Conservation (phyloP, 179 eudicot genomes). For the Silene vulgaris region DNA sequence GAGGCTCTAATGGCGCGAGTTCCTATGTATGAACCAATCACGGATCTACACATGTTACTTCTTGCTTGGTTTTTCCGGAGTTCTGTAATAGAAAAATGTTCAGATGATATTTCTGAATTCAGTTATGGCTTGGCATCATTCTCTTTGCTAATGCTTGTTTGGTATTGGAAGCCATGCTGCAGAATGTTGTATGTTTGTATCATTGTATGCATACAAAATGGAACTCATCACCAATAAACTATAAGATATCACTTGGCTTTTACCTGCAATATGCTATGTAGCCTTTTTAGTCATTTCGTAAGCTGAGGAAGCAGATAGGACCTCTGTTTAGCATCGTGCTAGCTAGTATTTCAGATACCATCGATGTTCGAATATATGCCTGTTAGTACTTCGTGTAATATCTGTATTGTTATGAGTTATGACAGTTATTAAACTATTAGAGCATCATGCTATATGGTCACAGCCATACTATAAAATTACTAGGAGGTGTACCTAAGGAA, state of each 20-base stretch:
- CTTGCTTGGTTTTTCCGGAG: neutral
- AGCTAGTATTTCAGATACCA: neutral
- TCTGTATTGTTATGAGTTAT: too few relatives aligned
- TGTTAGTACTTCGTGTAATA: too few relatives aligned
- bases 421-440: too few relatives aligned
- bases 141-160: neutral
- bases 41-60: neutral
- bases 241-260: neutral
- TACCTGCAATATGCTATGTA: neutral
- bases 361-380: too few relatives aligned
- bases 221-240: neutral
- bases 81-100: neutral
- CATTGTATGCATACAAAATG: neutral
- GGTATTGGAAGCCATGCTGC: neutral
- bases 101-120: neutral
- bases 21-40: neutral
- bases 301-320: neutral
- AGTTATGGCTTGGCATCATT: neutral
- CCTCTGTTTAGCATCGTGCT: neutral
- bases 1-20: neutral
- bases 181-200: neutral
- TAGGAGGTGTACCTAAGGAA: neutral
- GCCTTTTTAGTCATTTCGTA: neutral
- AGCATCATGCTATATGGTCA: too few relatives aligned
- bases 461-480: neutral